phyloP scores from a whole-genome alignment of 352 stramenopile genomes.

The Phytophthora ohioensis region DNA sequence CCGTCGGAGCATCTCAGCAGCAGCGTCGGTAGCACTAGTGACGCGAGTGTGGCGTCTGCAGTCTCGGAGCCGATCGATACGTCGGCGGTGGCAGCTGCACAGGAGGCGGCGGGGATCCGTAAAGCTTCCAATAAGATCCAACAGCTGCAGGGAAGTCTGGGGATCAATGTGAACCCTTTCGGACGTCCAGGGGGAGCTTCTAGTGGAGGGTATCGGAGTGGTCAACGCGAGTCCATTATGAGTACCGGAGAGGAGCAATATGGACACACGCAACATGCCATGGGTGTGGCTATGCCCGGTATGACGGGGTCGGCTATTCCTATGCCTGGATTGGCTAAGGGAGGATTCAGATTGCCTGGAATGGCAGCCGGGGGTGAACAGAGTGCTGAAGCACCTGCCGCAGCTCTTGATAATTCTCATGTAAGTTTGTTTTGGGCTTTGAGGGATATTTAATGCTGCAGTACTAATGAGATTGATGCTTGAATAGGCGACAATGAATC shows the following conservation, averaged over 20 bases:
- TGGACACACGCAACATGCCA: constrained; percentile 67
- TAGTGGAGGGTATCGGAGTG: constrained; percentile 47
- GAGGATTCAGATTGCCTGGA: constrained; percentile 70
- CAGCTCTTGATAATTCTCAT: constrained; percentile 65
- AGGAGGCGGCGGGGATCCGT: constrained; percentile 41
- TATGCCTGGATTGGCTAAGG: constrained; percentile 83
- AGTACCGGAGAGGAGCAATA: constrained; percentile 86
- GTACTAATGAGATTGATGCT: constrained; percentile 22
- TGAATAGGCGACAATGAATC: constrained; percentile 74
- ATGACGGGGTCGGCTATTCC: constrained; percentile 81
- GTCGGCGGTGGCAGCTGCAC: constrained; percentile 40
- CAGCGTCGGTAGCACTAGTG: constrained; percentile 25
- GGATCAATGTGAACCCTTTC: constrained; percentile 89
- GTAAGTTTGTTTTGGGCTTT: constrained; percentile 43
- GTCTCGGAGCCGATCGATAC: constrained; percentile 33
- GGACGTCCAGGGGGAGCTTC: constrained; percentile 49
- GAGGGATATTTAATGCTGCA: background rate
- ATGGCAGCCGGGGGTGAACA: constrained; percentile 52
- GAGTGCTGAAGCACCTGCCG: constrained; percentile 35
- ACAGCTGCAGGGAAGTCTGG: constrained; percentile 81
- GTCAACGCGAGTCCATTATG: constrained; percentile 70
- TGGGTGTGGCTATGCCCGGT: constrained; percentile 81
- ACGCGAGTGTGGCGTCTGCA: constrained; percentile 23
- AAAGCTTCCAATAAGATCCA: constrained; percentile 70
- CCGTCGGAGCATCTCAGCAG: constrained; percentile 18